Conservation (phyloP, 768 basidiomycete species). For the Sporobolomyces phaffii region DNA sequence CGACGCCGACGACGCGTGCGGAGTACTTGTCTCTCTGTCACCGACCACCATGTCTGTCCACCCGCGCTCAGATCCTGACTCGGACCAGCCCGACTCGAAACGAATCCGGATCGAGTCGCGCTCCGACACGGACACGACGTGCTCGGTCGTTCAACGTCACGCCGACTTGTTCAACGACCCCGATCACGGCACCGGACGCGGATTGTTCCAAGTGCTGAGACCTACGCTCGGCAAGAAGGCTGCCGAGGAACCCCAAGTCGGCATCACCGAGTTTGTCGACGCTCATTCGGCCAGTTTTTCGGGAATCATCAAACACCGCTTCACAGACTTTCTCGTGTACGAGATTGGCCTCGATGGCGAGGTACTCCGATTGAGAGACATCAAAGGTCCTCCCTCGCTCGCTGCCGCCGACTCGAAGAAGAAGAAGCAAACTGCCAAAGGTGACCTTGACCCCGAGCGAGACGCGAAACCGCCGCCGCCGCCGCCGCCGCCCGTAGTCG, state of each 20-base stretch:
- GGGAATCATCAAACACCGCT: constrained; percentile 96
- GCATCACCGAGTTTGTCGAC: constrained; percentile 80
- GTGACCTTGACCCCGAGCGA: too few species aligned
- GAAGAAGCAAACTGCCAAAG: neutral
- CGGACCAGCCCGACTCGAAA: neutral
- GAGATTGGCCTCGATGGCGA: constrained; percentile 79
- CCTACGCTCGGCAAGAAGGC: constrained; percentile 14
- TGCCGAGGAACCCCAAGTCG: constrained; percentile 66
- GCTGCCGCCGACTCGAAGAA: constrained; percentile 7
- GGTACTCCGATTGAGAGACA: constrained; percentile 71
- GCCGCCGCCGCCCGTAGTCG: constrained; percentile 42
- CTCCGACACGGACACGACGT: neutral
- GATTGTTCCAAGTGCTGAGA: constrained; percentile 12
- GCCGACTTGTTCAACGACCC: neutral
- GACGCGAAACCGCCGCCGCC: too few species aligned
- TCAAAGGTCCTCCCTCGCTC: constrained; percentile 56
- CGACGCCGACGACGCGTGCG: too few species aligned
- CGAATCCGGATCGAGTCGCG: too few species aligned
- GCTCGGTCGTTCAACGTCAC: neutral
- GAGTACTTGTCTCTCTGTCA: too few species aligned
- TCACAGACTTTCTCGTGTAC: constrained; percentile 92
- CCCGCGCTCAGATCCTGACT: neutral
- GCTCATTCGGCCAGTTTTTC: constrained; percentile 64
- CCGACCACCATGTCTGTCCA: neutral
- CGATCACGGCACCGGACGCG: too few species aligned